phyloP scores from a whole-genome alignment of 2,329 filamentous ascomycete species.

The Penicillium frequentans region DNA sequence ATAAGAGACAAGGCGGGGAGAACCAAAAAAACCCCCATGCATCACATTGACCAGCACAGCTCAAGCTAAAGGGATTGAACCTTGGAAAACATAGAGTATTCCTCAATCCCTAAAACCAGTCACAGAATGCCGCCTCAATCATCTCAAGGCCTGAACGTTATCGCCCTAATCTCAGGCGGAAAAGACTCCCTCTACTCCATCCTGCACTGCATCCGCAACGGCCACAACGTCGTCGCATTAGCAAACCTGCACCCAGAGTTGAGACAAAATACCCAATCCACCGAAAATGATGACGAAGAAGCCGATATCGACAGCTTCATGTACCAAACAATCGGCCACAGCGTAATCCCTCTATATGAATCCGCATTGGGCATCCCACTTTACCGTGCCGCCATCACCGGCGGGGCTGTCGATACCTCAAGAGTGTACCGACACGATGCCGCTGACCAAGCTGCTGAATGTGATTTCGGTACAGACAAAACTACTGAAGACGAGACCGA shows the following conservation, averaged over 20 bases:
- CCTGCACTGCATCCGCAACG: conserved; percentile 83
- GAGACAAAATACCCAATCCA: not conserved
- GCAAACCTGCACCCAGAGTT: conserved; percentile 76
- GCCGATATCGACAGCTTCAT: conserved; percentile 94
- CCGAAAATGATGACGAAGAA: conserved; percentile 27
- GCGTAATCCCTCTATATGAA: conserved; percentile 80
- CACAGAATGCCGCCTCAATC: conserved; percentile 38
- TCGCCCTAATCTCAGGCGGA: conserved; percentile 90
- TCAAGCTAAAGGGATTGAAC: not conserved
- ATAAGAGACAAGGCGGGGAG: not conserved
- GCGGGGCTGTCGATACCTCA: conserved; percentile 67
- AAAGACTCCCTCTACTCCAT: conserved; percentile 96
- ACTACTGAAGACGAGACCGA: conserved; percentile 78
- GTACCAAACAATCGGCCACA: conserved; percentile 97
- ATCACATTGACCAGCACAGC: not conserved
- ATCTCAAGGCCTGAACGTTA: conserved; percentile 61
- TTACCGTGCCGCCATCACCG: conserved; percentile 75
- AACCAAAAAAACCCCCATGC: not conserved
- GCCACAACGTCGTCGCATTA: conserved; percentile 80
- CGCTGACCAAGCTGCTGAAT: conserved; percentile 12
- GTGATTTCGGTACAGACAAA: not conserved
- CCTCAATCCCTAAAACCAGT: not conserved
- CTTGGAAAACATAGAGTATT: not conserved
- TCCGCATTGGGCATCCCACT: conserved; percentile 76
- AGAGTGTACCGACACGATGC: conserved; percentile 64